These are phyloP conservation scores for Trifolium repens DNA, from an alignment of 306 rosid genomes.

Conservation along the genomic window DNA sequence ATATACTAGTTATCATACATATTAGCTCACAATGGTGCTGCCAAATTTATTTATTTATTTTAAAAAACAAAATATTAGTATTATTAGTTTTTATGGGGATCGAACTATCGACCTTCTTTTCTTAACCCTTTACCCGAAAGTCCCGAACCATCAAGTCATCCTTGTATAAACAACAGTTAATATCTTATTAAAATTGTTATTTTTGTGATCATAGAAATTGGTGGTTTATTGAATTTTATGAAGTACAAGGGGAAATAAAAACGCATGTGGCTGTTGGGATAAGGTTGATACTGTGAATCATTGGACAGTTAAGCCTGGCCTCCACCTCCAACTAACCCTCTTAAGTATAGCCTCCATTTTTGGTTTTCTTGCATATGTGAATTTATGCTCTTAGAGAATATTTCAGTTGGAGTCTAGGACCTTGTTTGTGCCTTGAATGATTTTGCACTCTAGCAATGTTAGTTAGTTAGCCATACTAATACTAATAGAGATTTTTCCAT, in stretches of 20 bases:
- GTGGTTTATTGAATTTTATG: slow-evolving; percentile 1
- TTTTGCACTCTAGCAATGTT: too few relatives aligned
- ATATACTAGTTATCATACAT: not conserved
- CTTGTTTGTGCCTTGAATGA: too few relatives aligned
- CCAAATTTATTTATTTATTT: too few relatives aligned
- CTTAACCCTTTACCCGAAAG: too few relatives aligned
- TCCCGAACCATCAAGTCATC: not conserved
- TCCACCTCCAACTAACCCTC: slow-evolving; percentile 26
- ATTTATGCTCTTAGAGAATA: not conserved
- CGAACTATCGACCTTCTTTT: not conserved
- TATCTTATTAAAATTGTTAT: not conserved
- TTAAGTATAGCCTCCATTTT: slow-evolving; percentile 19
- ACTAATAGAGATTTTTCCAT: too few relatives aligned
- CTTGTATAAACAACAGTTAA: not conserved
- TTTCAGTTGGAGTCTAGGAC: too few relatives aligned
- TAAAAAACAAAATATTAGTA: too few relatives aligned
- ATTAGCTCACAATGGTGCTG: too few relatives aligned
- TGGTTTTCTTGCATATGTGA: slow-evolving; percentile 23
- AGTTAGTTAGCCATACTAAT: too few relatives aligned
- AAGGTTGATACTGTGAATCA: slow-evolving; percentile 1
- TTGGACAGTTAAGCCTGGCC: slow-evolving; percentile 37
- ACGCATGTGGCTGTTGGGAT: slow-evolving; percentile 32
- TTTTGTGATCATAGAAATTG: slow-evolving; percentile 28
- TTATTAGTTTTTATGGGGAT: too few relatives aligned
- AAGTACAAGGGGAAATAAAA: not conserved